Evolutionary conservation across 306 rosid genomes (phyloP).

Genomic region (Rubus idaeus): DNA sequence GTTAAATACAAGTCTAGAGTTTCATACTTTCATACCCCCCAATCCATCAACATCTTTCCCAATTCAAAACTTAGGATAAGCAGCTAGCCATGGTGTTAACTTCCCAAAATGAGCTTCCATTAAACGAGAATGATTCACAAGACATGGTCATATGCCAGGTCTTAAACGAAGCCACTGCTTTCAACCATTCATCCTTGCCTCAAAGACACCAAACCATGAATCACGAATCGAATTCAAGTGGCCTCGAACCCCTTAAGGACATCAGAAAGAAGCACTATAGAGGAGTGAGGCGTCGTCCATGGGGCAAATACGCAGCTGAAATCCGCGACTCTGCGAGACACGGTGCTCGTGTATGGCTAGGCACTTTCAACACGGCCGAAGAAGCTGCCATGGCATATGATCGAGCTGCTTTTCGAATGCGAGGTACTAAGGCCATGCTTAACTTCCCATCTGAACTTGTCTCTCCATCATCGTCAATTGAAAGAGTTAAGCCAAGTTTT

Average conservation of each 20-base stretch:
- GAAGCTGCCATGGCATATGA: conserved; percentile 93
- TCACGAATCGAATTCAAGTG: conserved; percentile 4
- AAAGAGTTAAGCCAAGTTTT: conserved; percentile 3
- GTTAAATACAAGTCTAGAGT: conserved; percentile 17
- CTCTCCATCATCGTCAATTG: conserved; percentile 15
- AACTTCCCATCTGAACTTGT: conserved; percentile 68
- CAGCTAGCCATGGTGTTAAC: conserved; percentile 36
- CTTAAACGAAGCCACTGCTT: conserved; percentile 55
- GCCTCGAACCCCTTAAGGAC: conserved; percentile 35
- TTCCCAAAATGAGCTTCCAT: conserved; percentile 67
- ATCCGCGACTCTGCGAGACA: conserved; percentile 75
- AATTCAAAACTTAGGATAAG: neutral
- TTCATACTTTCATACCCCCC: neutral
- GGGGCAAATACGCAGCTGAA: conserved; percentile 96
- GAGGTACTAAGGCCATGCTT: conserved; percentile 75
- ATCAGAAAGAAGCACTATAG: conserved; percentile 75
- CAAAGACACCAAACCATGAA: conserved; percentile 25
- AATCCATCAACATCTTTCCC: conserved; percentile 15
- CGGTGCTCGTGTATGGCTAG: conserved; percentile 81
- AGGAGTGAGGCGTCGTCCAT: conserved; percentile 81
- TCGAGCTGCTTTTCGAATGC: conserved; percentile 75
- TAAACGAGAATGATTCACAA: conserved; percentile 83
- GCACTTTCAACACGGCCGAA: conserved; percentile 82
- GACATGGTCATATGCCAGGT: conserved; percentile 88
- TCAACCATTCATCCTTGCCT: conserved; percentile 24